Evolutionary conservation across 75 land plant species (phyloP), one percentile per base, ranked within the genome.

Genomic region (Larix kaempferi): DNA sequence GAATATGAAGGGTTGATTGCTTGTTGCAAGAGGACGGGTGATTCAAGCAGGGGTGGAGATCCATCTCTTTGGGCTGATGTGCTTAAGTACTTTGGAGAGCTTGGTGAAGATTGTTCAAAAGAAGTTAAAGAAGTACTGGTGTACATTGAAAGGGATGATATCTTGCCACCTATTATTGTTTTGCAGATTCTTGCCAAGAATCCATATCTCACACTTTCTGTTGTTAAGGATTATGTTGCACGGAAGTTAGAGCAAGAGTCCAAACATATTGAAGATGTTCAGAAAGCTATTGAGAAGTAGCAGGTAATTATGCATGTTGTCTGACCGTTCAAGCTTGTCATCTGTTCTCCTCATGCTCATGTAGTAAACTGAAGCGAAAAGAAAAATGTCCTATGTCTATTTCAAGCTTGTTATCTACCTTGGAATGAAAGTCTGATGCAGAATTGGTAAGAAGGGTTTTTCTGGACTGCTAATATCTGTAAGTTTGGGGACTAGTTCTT

Each of bases 31-130:
- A 89, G 91, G 74, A 83, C 94, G 44, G 99, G 91, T 74, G 99
- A 96, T 83, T 82, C 93, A 10, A 83, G 85, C 76, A 87, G 89
- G 76, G 99, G 99, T 21, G 98, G 99, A 16, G 99, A 96, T 75
- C 83, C 98, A 35, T 83, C 95, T 73, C 88, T 96, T 44, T 96
- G 99, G 99, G 92, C 84, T 57, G 99, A 96, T 85, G 81, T 96
- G 57, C 77, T 96, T 59, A 86, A 89, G 56, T 96, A 96, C 76
- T 96, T 96, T 84, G 99, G 99, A 57, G 99, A 96, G 69, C 90
- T 91, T 74, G 99, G 98, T 54, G 98, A 94, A 82, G 98, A 96
- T 71, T 96, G 99, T 81, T 84, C 99, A 26, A 92, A 94, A 77
- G 99, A 96, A 91, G 99, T 96, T 10, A 94, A 86, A 80, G 98